Evolutionary conservation across 345 rosid genomes (phyloP), one percentile per base, ranked within the genome.

Genomic region (Anacardium occidentale): DNA sequence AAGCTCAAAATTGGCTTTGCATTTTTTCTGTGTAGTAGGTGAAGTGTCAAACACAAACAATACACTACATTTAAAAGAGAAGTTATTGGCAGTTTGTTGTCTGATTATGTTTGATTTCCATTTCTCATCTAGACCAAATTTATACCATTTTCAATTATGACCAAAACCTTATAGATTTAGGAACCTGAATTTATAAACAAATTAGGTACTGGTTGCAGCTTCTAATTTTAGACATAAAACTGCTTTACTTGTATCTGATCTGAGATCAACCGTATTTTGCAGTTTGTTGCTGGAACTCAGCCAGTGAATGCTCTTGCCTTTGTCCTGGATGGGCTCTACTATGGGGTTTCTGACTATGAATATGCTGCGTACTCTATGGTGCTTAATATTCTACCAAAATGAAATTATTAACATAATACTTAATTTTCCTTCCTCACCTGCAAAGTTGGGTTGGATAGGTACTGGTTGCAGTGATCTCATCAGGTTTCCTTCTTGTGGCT

Each of bases 261-360:
- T 63, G 45, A 53, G 40, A 47, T 25, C 62, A 22, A 34, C 17
- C 2, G 50, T 68, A 29, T 21, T 42, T 75, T 79, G 78, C 84
- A 95, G 99, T 95, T 95, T 80, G 96, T 95, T 73, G 98, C 98
- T 66, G 90, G 92, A 76, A 85, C 99, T 60, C 99, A 90, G 75
- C 98, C 99, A 29, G 79, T 95, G 74, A 95, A 95, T 77, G 97
- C 98, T 50, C 64, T 90, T 21, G 99, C 99, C 14, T 95, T 95
- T 57, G 92, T 95, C 68, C 69, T 90, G 20, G 99, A 95, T 72
- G 99, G 98, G 47, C 94, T 95, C 4, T 95, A 92, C 56, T 92
- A 92, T 42, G 99, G 97, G 48, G 99, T 87, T 79, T 92, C 98
- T 6, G 99, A 95, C 81, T 92, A 86, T 15, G 92, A 85, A 80